These are phyloP conservation scores for Sporobolus alterniflorus DNA, from an alignment of 202 grass and related monocot species.

Conservation along the genomic window DNA sequence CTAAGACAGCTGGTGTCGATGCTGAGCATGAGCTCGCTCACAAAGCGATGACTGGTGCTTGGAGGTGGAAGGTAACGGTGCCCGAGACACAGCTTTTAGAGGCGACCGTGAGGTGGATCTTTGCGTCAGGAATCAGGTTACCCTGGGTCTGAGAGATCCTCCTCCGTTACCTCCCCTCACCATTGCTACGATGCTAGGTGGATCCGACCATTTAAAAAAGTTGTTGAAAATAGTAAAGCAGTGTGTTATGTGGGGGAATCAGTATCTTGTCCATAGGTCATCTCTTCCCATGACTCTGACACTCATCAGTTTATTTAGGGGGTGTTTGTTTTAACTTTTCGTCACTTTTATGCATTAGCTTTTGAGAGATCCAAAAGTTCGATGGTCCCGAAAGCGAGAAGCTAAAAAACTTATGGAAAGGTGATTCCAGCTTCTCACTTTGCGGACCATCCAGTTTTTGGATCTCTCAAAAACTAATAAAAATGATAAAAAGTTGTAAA, in stretches of 20 bases:
- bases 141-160: neutral
- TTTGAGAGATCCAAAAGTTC: no score
- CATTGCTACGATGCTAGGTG: neutral
- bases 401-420: no score
- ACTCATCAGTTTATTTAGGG: neutral
- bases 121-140: conserved; percentile 35
- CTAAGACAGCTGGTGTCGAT: neutral
- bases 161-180: neutral
- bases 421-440: no score
- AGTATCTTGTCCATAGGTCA: conserved; percentile 2
- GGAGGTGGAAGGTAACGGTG: neutral
- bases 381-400: no score
- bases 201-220: neutral
- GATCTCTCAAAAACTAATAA: no score
- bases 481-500: no score
- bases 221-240: neutral
- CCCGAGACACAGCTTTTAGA: conserved; percentile 29
- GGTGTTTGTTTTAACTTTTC: no score
- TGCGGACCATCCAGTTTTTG: no score
- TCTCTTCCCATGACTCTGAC: conserved; percentile 17
- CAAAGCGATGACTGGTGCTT: neutral
- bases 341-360: no score
- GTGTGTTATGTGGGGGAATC: conserved; percentile 38
- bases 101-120: conserved; percentile 16
- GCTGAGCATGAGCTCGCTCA: conserved; percentile 28